Conservation (phyloP, 1,284 basidiomycete species). For the Irpex rosettiformis region DNA sequence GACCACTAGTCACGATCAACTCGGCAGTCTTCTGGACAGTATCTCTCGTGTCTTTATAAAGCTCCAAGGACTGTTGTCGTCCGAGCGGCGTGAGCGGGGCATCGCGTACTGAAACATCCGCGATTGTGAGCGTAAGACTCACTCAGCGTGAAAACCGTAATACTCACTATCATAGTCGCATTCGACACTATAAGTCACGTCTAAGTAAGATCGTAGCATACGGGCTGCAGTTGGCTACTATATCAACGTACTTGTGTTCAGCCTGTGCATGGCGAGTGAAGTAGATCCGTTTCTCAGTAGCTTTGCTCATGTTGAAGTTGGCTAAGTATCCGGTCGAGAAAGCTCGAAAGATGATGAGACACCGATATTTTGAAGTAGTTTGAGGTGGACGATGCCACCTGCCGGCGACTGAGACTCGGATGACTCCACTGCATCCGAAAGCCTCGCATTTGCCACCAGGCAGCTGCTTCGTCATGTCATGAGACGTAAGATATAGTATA, state of each 20-base stretch:
- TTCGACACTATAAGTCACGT: conserved; percentile 18
- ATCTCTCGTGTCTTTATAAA: conserved; percentile 27
- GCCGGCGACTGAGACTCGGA: neutral
- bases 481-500: neutral
- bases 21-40: conserved; percentile 30
- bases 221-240: neutral
- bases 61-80: conserved; percentile 30
- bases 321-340: neutral
- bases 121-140: neutral
- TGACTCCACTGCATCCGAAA: too few relatives aligned
- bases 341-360: neutral
- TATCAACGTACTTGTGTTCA: conserved; percentile 28
- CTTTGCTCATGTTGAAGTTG: conserved; percentile 20
- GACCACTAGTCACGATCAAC: conserved; percentile 30
- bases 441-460: neutral
- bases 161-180: conserved; percentile 26
- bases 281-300: conserved; percentile 29
- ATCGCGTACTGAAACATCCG: conserved; percentile 22
- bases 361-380: too few relatives aligned
- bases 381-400: neutral
- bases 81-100: conserved; percentile 25
- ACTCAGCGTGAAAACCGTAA: neutral
- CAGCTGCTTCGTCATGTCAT: neutral
- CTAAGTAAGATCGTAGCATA: neutral
- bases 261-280: conserved; percentile 31